Base-by-base conservation (phyloP, 2,329 filamentous ascomycete genomes). In the Cercospora zeae-maydis region DNA sequence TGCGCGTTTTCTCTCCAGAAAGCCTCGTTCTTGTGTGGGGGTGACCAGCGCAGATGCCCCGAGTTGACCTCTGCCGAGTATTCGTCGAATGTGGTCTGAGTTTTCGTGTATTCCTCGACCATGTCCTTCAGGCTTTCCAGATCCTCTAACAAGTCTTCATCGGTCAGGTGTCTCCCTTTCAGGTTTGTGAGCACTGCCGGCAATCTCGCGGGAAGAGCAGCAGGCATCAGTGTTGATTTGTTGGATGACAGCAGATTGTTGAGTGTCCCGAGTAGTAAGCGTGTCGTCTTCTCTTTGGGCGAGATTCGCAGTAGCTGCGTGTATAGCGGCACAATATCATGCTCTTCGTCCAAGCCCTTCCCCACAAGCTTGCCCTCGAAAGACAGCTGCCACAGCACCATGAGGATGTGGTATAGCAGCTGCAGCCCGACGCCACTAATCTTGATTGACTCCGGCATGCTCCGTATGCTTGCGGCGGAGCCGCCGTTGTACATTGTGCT, bases 241-340 rank as follows among this genome's bases (percentile, higher is more conserved):
- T 84, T 90, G 80, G 79, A 85, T 77, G 82, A 91, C 37, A 97
- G 86, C 49, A 99, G 87, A 78, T 96, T 98, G 75, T 89, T 85
- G 42, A 99, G 84, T 7, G 93, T 97, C 9, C 92, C 92, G 49
- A 98, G 84, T 51, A 97, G 86, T 59, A 99, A 84, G 31, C 95
- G 88, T 0, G 93, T 98, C 1, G 93, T 98, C 83, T 99, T 99
- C 76, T 98, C 95, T 78, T 99, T 99, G 49, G 93, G 93, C 1
- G 95, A 98, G 45, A 96, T 82, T 59, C 92, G 89, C 60, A 99
- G 83, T 37, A 99, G 87, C 69, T 96, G 90, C n/a, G 91, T 92
- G 77, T 96, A 97, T 49, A 98, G 85, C 52, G 92, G 84, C 66
- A 98, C 84, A 69, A 98, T 89, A 73, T 98, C 93, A 78, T 96